A percentile compares a stretch with the other conserved stretches of the same genome.
phyloP scores from a whole-genome alignment of 768 basidiomycete species.

The Lentinula raphanica region DNA sequence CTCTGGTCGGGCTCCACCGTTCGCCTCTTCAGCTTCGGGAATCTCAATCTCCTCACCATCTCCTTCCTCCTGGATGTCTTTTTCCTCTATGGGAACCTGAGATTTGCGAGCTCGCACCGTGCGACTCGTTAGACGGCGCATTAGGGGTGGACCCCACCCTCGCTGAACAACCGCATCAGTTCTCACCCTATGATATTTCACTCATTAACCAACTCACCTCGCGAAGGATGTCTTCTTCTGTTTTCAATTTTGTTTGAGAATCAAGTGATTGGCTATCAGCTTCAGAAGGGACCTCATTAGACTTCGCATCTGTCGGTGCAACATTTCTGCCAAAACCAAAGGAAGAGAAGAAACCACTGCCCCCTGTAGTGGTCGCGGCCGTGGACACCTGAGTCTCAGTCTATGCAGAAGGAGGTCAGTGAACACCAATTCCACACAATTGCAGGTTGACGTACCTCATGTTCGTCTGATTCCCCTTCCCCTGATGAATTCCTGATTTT shows the following conservation, averaged over 20 bases:
- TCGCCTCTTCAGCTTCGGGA: slow-evolving; percentile 7
- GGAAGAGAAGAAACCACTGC: not conserved
- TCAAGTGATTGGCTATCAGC: not conserved
- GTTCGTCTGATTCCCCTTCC: not conserved
- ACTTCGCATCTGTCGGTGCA: not conserved
- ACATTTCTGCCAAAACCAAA: not conserved
- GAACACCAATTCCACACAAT: not conserved
- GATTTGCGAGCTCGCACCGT: not conserved
- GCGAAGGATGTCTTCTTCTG: slow-evolving; percentile 6
- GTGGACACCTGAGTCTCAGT: not conserved
- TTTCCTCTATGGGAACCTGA: not conserved
- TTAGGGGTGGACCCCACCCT: slow-evolving; percentile 4
- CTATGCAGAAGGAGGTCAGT: not conserved
- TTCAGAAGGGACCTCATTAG: not conserved
- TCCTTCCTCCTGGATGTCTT: slow-evolving; percentile 4
- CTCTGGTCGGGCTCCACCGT: slow-evolving; percentile 1
- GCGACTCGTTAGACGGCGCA: slow-evolving; percentile 3
- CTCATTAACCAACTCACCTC: not conserved
- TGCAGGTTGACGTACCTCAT: not conserved
- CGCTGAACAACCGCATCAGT: not conserved
- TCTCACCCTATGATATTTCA: not conserved
- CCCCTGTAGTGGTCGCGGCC: not conserved
- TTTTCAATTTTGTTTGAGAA: not conserved
- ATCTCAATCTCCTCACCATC: slow-evolving; percentile 7
- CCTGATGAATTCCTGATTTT: not conserved